Conservation (phyloP, 1,139 yeast species). For the Saccharomycopsis crataegensis region DNA sequence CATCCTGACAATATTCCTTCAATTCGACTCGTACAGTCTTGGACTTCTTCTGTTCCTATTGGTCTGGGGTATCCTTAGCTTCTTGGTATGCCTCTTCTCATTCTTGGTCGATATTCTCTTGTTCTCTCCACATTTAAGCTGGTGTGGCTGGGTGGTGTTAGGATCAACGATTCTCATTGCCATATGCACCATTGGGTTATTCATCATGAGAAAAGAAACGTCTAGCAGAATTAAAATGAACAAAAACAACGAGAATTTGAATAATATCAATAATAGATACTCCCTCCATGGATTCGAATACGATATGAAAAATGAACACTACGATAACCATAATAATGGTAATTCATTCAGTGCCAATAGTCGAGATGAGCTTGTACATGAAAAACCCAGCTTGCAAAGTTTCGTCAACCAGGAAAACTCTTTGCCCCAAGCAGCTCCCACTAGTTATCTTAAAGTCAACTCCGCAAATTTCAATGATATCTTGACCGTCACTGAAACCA, state of each 20-base stretch:
- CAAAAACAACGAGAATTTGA: background rate
- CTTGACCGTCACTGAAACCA: slow-evolving; percentile 2
- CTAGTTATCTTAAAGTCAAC: background rate
- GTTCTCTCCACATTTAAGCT: slow-evolving; percentile 4
- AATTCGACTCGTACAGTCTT: background rate
- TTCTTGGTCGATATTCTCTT: slow-evolving; percentile 4
- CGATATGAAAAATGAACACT: background rate
- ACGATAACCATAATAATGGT: background rate
- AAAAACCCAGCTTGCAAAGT: background rate
- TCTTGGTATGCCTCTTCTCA: background rate
- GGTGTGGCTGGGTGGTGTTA: slow-evolving; percentile 5
- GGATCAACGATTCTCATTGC: background rate
- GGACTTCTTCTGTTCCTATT: background rate
- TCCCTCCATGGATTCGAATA: background rate
- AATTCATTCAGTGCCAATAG: background rate
- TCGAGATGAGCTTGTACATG: background rate
- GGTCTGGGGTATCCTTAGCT: background rate
- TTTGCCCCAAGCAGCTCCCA: background rate
- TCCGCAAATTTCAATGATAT: background rate
- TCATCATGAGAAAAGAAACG: background rate
- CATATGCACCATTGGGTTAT: background rate
- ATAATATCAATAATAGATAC: background rate
- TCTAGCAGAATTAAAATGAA: background rate
- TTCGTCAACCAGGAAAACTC: background rate
- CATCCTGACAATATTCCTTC: background rate